phyloP scores from a whole-genome alignment of 2,329 filamentous ascomycete species.

The Cadophora luteo-olivacea region DNA sequence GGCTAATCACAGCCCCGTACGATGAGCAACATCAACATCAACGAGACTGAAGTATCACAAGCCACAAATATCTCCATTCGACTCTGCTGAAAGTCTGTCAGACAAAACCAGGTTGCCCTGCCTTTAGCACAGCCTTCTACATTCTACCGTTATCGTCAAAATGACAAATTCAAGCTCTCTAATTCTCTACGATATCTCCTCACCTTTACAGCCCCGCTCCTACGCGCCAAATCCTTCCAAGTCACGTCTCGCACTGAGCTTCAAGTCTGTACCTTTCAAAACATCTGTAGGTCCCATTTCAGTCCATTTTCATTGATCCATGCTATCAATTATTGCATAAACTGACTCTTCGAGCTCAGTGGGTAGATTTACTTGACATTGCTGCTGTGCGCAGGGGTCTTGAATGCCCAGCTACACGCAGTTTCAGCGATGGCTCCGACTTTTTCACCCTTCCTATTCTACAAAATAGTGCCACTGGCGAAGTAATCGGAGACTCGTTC shows the following conservation, averaged over 20 bases:
- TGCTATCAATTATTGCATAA: too few relatives aligned
- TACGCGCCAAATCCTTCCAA: slow-evolving; percentile 56
- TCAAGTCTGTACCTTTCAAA: slow-evolving; percentile 54
- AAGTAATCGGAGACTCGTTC: slow-evolving; percentile 65
- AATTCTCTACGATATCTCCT: slow-evolving; percentile 27
- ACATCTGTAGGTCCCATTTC: slow-evolving; percentile 40
- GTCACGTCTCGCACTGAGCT: slow-evolving; percentile 55
- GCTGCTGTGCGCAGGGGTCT: slow-evolving; percentile 54
- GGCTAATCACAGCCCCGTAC: too few relatives aligned
- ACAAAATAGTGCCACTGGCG: slow-evolving; percentile 50
- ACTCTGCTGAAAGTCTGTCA: too few relatives aligned
- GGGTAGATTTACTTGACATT: slow-evolving; percentile 61
- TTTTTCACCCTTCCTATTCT: slow-evolving; percentile 68
- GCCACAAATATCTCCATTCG: background rate
- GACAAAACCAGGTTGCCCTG: too few relatives aligned
- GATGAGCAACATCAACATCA: too few relatives aligned
- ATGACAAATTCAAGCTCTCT: background rate
- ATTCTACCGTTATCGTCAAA: background rate
- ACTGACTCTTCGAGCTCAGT: background rate
- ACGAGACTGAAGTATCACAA: background rate
- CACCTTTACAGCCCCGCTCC: slow-evolving; percentile 20
- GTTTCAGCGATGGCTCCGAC: slow-evolving; percentile 60
- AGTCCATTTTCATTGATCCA: background rate
- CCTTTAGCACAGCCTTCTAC: background rate
- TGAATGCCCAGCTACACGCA: slow-evolving; percentile 56